phyloP scores from a whole-genome alignment of 108 stramenopile genomes.

The Pseudonitzschia pungens region DNA sequence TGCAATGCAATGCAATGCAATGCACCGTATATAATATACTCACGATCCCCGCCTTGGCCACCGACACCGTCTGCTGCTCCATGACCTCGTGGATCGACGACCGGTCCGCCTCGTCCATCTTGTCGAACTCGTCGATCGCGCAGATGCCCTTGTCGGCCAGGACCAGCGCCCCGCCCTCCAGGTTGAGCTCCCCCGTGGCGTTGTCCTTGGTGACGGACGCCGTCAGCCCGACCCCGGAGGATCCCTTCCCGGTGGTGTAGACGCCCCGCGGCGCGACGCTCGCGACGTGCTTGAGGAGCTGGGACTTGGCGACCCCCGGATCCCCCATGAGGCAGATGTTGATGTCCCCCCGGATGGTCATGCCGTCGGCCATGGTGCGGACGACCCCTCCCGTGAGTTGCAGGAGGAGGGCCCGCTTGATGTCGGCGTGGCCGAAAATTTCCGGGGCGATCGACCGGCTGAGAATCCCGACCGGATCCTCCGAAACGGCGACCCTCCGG shows the following conservation, averaged over 20 bases:
- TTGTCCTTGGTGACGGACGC: constrained; percentile 95
- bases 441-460: constrained; percentile 93
- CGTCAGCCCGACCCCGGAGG: constrained; percentile 96
- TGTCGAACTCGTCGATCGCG: constrained; percentile 98
- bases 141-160: constrained; percentile 98
- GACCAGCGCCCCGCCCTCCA: constrained; percentile 99
- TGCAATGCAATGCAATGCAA: no score
- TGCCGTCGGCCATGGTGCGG: constrained; percentile 89
- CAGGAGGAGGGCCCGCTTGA: constrained; percentile 93
- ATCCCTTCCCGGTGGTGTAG: constrained; percentile 98
- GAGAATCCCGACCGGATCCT: constrained; percentile 83
- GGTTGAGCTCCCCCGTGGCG: constrained; percentile 93
- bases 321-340: constrained; percentile 99
- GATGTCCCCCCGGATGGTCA: constrained; percentile 96
- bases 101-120: constrained; percentile 96
- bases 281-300: constrained; percentile 96
- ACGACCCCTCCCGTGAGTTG: constrained; percentile 97
- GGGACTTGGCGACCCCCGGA: constrained; percentile 99
- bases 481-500: constrained; percentile 48
- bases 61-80: constrained; percentile 99
- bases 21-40: neutral
- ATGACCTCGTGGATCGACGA: constrained; percentile 99
- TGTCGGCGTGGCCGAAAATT: constrained; percentile 98
- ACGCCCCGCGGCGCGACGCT: constrained; percentile 95
- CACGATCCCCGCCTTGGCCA: constrained; percentile 98